phyloP scores from a whole-genome alignment of 2,329 filamentous ascomycete genomes.

The Ascochyta pisi region DNA sequence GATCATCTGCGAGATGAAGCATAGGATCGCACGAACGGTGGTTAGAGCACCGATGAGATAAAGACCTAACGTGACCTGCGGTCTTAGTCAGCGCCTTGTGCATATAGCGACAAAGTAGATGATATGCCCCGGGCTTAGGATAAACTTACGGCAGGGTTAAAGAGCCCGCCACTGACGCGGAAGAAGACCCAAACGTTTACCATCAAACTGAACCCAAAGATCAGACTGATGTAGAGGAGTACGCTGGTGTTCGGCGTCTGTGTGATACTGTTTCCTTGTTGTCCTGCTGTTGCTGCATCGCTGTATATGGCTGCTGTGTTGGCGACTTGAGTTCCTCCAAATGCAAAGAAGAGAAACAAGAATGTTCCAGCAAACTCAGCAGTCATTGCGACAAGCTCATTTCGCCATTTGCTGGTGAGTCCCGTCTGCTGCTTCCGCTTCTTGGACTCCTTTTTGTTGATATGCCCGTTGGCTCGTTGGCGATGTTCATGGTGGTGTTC shows the following conservation, averaged over 20 bases:
- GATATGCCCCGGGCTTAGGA: neutral
- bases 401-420: conserved; percentile 36
- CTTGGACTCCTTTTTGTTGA: conserved; percentile 7
- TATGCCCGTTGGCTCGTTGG: conserved; percentile 14
- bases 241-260: conserved; percentile 44
- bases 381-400: conserved; percentile 45
- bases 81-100: neutral
- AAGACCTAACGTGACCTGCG: conserved; percentile 47
- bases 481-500: conserved; percentile 11
- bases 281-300: conserved; percentile 30
- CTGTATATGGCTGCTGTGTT: conserved; percentile 39
- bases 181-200: conserved; percentile 53
- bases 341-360: conserved; percentile 52
- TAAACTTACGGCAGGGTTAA: conserved; percentile 50
- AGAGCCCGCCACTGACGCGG: conserved; percentile 47
- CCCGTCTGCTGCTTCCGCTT: conserved; percentile 1
- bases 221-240: conserved; percentile 47
- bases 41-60: conserved; percentile 43
- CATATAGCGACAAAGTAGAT: neutral
- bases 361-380: conserved; percentile 51
- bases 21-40: conserved; percentile 34
- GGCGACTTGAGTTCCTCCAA: conserved; percentile 48
- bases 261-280: conserved; percentile 33
- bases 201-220: conserved; percentile 49
- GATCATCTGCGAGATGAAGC: conserved; percentile 47